phyloP scores from a whole-genome alignment of 129 eudicot genomes.

The Flaveria bidentis region DNA sequence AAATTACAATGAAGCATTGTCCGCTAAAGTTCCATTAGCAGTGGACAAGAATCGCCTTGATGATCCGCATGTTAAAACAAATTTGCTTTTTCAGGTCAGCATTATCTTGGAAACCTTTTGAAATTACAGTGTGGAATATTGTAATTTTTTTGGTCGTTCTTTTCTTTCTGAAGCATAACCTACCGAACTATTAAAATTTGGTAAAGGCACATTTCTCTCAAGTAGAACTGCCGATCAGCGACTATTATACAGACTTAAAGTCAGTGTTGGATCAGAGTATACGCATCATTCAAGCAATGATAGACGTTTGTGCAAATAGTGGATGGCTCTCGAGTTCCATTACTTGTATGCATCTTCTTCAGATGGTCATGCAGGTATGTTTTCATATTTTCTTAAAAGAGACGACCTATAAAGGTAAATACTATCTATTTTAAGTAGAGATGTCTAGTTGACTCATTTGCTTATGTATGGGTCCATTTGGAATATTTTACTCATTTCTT shows the following conservation, averaged over 20 bases:
- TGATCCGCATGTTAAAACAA: slow-evolving; percentile 96
- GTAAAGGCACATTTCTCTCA: slow-evolving; percentile 91
- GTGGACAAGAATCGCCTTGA: slow-evolving; percentile 84
- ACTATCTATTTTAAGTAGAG: not conserved
- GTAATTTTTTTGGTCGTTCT: not conserved
- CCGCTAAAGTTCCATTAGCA: slow-evolving; percentile 65
- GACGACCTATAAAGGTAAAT: not conserved
- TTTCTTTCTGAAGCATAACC: not conserved
- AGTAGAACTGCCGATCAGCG: slow-evolving; percentile 83
- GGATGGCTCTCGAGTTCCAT: slow-evolving; percentile 96
- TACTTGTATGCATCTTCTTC: slow-evolving; percentile 93
- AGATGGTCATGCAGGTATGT: slow-evolving; percentile 98
- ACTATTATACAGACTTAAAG: slow-evolving; percentile 86
- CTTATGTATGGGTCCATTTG: not conserved
- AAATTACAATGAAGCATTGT: slow-evolving; percentile 76
- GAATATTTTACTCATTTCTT: not conserved
- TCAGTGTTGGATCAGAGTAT: slow-evolving; percentile 98
- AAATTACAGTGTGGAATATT: not conserved
- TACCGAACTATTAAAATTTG: slow-evolving; percentile 17
- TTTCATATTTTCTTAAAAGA: not conserved
- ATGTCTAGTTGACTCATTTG: not conserved
- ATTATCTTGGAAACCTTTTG: slow-evolving; percentile 6
- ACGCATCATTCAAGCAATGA: slow-evolving; percentile 95
- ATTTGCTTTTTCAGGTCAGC: slow-evolving; percentile 93
- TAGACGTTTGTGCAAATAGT: slow-evolving; percentile 95